Evolutionary conservation across 805 yeast species (phyloP).

Genomic region (Wickerhamomyces tratensis): DNA sequence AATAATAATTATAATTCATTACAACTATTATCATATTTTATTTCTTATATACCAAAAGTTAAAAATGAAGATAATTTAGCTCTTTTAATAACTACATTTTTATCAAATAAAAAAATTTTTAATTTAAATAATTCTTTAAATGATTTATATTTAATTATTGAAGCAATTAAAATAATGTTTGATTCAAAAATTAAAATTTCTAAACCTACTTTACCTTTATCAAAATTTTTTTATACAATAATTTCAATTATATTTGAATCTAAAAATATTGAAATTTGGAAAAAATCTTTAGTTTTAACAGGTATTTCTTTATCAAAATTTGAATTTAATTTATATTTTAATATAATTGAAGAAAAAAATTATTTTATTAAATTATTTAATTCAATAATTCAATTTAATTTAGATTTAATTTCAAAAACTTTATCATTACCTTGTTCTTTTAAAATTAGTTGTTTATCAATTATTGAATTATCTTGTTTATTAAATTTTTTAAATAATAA

Average conservation of each 20-base stretch:
- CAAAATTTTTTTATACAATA: slow-evolving; percentile 27
- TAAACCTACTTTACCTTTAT: slow-evolving; percentile 32
- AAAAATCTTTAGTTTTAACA: slow-evolving; percentile 31
- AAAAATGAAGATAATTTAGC: slow-evolving; percentile 33
- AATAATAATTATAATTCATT: not conserved
- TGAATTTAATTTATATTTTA: slow-evolving; percentile 23
- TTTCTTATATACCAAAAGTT: slow-evolving; percentile 34
- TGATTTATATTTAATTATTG: slow-evolving; percentile 31
- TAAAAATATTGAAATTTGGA: slow-evolving; percentile 29
- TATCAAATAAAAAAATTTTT: slow-evolving; percentile 19
- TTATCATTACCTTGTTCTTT: slow-evolving; percentile 9
- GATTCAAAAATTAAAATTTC: slow-evolving; percentile 35
- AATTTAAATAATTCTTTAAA: slow-evolving; percentile 9
- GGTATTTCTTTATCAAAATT: slow-evolving; percentile 29
- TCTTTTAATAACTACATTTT: slow-evolving; percentile 27
- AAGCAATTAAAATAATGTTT: slow-evolving; percentile 33
- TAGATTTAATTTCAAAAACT: slow-evolving; percentile 12
- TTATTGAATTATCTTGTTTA: slow-evolving; percentile 12
- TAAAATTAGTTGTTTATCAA: slow-evolving; percentile 10
- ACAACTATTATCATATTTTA: slow-evolving; percentile 28
- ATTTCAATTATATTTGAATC: slow-evolving; percentile 23
- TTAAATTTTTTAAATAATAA: slow-evolving; percentile 7
- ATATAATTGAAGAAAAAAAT: slow-evolving; percentile 20
- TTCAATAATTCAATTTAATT: slow-evolving; percentile 20
- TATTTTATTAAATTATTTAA: slow-evolving; percentile 29